Evolutionary conservation across 441 rosid species (phyloP).

Genomic region (Gossypium aridum): DNA sequence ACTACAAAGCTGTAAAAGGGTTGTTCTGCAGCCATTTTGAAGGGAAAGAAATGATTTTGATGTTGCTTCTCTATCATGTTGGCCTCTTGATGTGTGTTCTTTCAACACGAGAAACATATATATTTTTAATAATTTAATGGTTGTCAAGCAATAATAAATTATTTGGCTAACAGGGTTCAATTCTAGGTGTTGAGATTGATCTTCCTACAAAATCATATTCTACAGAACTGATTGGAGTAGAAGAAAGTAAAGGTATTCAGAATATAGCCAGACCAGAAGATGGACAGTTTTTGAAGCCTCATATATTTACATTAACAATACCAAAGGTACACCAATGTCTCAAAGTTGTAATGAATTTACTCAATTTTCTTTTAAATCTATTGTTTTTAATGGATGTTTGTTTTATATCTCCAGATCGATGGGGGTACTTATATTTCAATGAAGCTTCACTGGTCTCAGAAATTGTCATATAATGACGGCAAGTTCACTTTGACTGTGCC

Average conservation of each 20-base stretch:
- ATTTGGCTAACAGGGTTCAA: constrained; percentile 96
- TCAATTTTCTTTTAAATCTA: background rate
- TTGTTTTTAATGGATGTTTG: background rate
- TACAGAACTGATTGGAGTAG: constrained; percentile 43
- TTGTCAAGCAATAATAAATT: constrained; percentile 35
- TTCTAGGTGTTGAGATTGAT: constrained; percentile 94
- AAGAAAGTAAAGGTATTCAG: constrained; percentile 38
- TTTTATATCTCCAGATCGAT: constrained; percentile 49
- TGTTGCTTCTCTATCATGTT: background rate
- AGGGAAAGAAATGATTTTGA: background rate
- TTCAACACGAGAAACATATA: background rate
- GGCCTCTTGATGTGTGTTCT: background rate
- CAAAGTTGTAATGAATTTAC: background rate
- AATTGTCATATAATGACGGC: constrained; percentile 46
- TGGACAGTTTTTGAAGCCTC: constrained; percentile 69
- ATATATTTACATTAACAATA: constrained; percentile 64
- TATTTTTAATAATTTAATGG: background rate
- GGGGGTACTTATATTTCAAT: constrained; percentile 77
- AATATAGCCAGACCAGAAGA: constrained; percentile 36
- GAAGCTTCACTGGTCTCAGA: constrained; percentile 78
- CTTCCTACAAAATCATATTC: constrained; percentile 54
- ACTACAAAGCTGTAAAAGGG: background rate
- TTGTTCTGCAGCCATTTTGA: background rate
- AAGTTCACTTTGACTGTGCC: constrained; percentile 63
- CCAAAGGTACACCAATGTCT: constrained; percentile 47